Evolutionary conservation across 768 basidiomycete genomes (phyloP).

Genomic region (Tubosaeta sp.): DNA sequence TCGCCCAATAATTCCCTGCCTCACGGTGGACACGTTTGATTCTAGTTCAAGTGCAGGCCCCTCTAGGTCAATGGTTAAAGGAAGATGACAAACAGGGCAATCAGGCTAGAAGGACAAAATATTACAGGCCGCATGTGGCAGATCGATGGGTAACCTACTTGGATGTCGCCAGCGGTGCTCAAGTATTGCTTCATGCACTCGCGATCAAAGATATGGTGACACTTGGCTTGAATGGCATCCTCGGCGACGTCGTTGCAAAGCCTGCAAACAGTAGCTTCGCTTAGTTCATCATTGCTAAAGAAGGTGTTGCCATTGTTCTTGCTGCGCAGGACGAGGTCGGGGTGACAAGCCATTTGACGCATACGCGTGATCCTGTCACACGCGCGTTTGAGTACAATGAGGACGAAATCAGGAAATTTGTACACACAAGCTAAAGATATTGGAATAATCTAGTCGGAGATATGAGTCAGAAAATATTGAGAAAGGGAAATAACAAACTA

Average conservation of each 20-base stretch:
- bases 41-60: constrained; percentile 86
- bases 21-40: constrained; percentile 42
- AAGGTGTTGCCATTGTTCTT: constrained; percentile 72
- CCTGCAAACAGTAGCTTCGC: constrained; percentile 84
- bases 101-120: constrained; percentile 52
- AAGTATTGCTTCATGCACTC: constrained; percentile 95
- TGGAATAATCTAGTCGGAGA: constrained; percentile 66
- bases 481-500: constrained; percentile 50
- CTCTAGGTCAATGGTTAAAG: constrained; percentile 93
- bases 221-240: constrained; percentile 92
- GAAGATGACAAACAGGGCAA: constrained; percentile 92
- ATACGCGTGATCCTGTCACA: constrained; percentile 79
- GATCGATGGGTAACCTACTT: constrained; percentile 37
- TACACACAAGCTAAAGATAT: constrained; percentile 76
- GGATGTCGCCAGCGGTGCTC: constrained; percentile 62
- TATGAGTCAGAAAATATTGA: constrained; percentile 6
- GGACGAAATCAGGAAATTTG: background rate
- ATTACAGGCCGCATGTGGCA: background rate
- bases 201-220: constrained; percentile 92
- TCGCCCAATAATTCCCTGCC: constrained; percentile 92
- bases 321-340: constrained; percentile 87
- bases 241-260: constrained; percentile 97
- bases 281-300: constrained; percentile 46
- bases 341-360: constrained; percentile 94
- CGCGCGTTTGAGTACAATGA: constrained; percentile 7